Conservation (phyloP, 441 rosid species). For the Erysimum cheiri region DNA sequence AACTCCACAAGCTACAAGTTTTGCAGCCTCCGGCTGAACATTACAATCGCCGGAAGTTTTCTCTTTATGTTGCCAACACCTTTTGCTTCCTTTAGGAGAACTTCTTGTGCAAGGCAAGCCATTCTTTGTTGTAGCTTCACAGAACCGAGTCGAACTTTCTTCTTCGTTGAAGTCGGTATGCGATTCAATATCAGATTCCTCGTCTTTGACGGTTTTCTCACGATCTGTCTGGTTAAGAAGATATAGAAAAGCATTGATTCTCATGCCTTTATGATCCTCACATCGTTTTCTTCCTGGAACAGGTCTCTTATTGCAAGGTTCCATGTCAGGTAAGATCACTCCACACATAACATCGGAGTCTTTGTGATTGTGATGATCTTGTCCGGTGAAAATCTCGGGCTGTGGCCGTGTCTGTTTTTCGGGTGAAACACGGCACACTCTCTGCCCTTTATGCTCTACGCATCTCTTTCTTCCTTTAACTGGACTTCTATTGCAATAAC, state of each 20-base stretch:
- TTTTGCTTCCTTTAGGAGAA: conserved; percentile 50
- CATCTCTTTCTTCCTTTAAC: conserved; percentile 45
- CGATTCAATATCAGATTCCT: not conserved
- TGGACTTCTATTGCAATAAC: conserved; percentile 25
- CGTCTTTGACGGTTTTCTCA: conserved; percentile 40
- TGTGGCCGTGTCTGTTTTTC: not conserved
- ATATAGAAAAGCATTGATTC: conserved; percentile 39
- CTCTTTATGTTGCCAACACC: conserved; percentile 46
- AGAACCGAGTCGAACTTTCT: conserved; percentile 21
- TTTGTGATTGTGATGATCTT: conserved; percentile 47
- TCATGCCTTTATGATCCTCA: conserved; percentile 56
- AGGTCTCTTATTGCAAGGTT: conserved; percentile 42
- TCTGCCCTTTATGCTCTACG: conserved; percentile 43
- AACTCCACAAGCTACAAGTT: conserved; percentile 51
- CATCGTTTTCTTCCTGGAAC: conserved; percentile 58
- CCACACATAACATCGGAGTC: conserved; percentile 45
- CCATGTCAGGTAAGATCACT: conserved; percentile 46
- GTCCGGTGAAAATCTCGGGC: conserved; percentile 32
- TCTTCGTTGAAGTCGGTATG: conserved; percentile 1
- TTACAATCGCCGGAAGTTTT: conserved; percentile 1
- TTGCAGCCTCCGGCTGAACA: not conserved
- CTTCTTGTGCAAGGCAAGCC: conserved; percentile 45
- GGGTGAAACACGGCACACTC: conserved; percentile 38
- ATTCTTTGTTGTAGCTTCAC: conserved; percentile 44
- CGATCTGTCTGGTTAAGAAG: conserved; percentile 36